Evolutionary conservation across 2,329 filamentous ascomycete genomes (phyloP), one percentile per base, ranked within the genome.

Genomic region (Sarocladiaceae sp.): DNA sequence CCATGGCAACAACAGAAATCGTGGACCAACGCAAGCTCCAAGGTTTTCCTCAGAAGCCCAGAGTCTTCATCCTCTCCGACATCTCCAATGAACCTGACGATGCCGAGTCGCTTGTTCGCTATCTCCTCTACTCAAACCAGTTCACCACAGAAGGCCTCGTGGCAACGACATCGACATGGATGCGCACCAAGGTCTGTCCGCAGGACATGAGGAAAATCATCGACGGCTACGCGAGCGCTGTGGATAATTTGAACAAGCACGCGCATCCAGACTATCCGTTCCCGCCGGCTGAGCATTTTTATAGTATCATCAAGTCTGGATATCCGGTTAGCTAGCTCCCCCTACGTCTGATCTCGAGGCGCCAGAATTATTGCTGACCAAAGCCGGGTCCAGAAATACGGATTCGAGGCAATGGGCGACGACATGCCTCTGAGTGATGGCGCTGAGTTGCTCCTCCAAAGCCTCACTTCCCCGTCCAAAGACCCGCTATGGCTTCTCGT

Each of bases 401-500:
- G 62, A 6, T 56, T 60, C 42, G 52, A 57, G 11, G 61, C 58
- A 3, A 50, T 64, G 2, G 55, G 55, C 3, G 54, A 56, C 24
- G 53, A 59, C 29, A 48, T 58, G 6, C 55, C 60, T 2, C 52
- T 62, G 2, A 62, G 57, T 34, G 56, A 63, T 23, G 73, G 72
- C 13, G 65, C 58, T 6, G 52, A 70, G 42, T 56, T 73, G 1
- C 66, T 78, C 4, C 60, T 64, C 3, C 47, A 60, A 33, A 48
- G 56, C 3, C 35, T 64, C 29, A 5, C 6, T 16, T 47, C 47
- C 2, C 44, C 52, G 4, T 44, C 48, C 7, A 33, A 48, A 3
- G 50, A 73, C 1, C 70, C 71, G 3, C 62, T 78, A 4, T 78
- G 72, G 70, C 58, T 76, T 4, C 62, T 76, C 1, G 62, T 63